Base-by-base conservation (phyloP, 108 stramenopile genomes). In the Skeletonema marinoi region DNA sequence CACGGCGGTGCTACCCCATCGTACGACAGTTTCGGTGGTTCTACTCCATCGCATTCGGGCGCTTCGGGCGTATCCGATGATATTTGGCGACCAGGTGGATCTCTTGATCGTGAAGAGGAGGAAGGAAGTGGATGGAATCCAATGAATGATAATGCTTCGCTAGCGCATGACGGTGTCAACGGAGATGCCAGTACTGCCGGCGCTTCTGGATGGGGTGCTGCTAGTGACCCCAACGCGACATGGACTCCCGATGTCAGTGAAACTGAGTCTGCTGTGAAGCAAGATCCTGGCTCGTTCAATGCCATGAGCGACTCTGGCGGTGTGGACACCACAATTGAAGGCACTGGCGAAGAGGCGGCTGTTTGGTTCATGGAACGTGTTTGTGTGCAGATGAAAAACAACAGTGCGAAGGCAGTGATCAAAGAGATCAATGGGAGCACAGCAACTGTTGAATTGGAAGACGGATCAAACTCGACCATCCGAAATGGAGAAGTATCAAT, bases 321-420 rank as follows among this genome's bases (percentile, higher is more conserved):
- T 32, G 79, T 90, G 48, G 86, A 68, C 41, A 71, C 77, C 9
- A 70, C 80, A 31, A 75, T 81, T 41, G 80, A 81, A 48, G 88
- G 80, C 12, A 87, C 78, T 68, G 84, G 77, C 30, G 88, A 89
- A 42, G 90, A 93, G 68, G 88, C 91, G 35, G 86, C 90, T 14
- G 91, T 91, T 60, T 97, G 96, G 96, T 97, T 93, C 66, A 95
- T 97, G 92, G 96, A 97, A 70, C 88, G 94, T 38, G 96, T 97
- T 30, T 95, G 90, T 79, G 89, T 97, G 36, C 86, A 90, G 70
- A 58, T 91, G 42, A 93, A 93, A 67, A 63, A 71, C 56, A 78
- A 82, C 61, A 85, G 84, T 54, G 69, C 75, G 8, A 65, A 79
- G 38, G 92, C 88, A 35, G 88, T 92, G 32, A 93, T 96, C 81